phyloP scores from a whole-genome alignment of 2,329 filamentous ascomycete genomes.

The Mycosphaerella sp. region DNA sequence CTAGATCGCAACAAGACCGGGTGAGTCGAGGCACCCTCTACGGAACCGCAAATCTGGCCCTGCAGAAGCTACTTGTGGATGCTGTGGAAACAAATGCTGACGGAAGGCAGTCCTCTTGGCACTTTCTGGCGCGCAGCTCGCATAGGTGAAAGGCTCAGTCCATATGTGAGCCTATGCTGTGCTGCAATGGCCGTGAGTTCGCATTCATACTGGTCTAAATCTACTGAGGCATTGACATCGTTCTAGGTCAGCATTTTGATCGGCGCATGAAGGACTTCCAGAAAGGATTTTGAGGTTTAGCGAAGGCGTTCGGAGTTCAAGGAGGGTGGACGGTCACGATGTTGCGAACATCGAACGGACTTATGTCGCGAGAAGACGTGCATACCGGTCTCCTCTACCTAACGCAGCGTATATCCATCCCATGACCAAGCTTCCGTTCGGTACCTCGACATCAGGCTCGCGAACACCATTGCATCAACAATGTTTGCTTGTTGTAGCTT shows the following conservation, averaged over 20 bases:
- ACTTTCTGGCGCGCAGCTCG: slow-evolving; percentile 96
- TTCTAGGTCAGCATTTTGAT: slow-evolving; percentile 26
- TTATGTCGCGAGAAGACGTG: too few species aligned
- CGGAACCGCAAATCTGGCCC: not conserved
- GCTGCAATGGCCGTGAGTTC: slow-evolving; percentile 79
- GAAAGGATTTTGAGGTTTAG: slow-evolving; percentile 12
- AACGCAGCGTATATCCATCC: too few species aligned
- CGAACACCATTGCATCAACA: too few species aligned
- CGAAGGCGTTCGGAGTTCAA: slow-evolving; percentile 20
- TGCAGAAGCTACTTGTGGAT: not conserved
- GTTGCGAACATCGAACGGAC: too few species aligned
- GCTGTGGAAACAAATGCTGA: slow-evolving; percentile 2
- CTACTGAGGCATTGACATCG: not conserved
- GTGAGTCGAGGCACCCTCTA: slow-evolving; percentile 44
- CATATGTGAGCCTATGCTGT: slow-evolving; percentile 92
- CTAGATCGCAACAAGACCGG: slow-evolving; percentile 92
- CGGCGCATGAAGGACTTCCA: slow-evolving; percentile 17
- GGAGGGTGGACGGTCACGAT: not conserved
- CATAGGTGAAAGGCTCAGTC: slow-evolving; percentile 86
- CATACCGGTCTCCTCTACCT: too few species aligned
- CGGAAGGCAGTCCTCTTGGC: slow-evolving; percentile 45
- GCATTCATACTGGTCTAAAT: not conserved
- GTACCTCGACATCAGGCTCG: too few species aligned
- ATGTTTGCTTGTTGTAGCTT: too few species aligned
- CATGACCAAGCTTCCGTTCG: too few species aligned